Conservation (phyloP, 257 asterid species). For the Petunia secreta region DNA sequence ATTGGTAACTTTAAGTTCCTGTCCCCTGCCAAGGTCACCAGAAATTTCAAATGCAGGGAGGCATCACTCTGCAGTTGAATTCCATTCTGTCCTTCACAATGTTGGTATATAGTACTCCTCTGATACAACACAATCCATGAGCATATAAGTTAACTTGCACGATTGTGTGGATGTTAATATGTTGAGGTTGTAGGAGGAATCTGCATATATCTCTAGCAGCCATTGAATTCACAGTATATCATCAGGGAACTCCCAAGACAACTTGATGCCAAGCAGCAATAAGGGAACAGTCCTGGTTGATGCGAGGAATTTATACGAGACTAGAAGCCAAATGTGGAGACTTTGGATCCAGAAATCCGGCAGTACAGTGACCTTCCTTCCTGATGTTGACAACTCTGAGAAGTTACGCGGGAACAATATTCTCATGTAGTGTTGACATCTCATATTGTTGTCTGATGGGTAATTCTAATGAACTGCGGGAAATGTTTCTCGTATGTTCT, state of each 20-base stretch:
- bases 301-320: conserved; percentile 95
- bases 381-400: conserved; percentile 89
- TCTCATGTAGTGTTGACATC: conserved; percentile 67
- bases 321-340: conserved; percentile 83
- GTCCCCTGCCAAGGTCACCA: conserved; percentile 74
- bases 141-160: conserved; percentile 21
- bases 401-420: conserved; percentile 72
- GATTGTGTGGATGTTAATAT: too few relatives aligned
- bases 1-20: conserved; percentile 78
- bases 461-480: neutral
- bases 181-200: too few relatives aligned
- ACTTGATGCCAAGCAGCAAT: conserved; percentile 39
- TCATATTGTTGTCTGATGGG: neutral
- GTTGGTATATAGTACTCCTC: conserved; percentile 61
- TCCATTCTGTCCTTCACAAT: conserved; percentile 79
- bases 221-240: conserved; percentile 25
- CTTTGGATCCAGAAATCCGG: conserved; percentile 86
- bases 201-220: too few relatives aligned
- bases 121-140: conserved; percentile 1
- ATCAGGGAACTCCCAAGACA: conserved; percentile 56
- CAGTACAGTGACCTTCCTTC: conserved; percentile 93
- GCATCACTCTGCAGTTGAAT: conserved; percentile 86
- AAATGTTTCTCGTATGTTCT: conserved; percentile 1
- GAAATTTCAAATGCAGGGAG: conserved; percentile 86
- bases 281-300: conserved; percentile 68